Base-by-base conservation (phyloP, 495 filamentous ascomycete species). In the Clavariopsis aquatica region DNA sequence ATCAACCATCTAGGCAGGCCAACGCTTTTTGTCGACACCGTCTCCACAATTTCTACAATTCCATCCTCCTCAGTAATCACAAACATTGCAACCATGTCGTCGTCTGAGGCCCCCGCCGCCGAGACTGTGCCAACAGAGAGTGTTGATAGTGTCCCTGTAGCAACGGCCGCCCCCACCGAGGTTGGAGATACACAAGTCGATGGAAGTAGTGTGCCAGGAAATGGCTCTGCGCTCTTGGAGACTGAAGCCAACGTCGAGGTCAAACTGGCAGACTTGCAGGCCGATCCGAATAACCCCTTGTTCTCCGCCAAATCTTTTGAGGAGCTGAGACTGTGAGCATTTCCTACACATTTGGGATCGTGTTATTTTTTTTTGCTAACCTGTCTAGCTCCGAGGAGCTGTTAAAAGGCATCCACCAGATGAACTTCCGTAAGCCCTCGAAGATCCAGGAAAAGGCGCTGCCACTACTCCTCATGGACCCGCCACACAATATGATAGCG, bases 381-480 rank as follows among this genome's bases (percentile, higher is more conserved):
- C 22, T 52, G 27, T 17, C 29, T 60, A 84, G 82, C 24, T 76
- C 80, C 58, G 70, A 71, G 9, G 77, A 80, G 49, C 80, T 89
- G 41, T 77, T 87, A 8, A 79, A 85, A 54, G 86, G 84, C 61
- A 80, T 97, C 43, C 81, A 84, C 49, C 81, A 84, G 52, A 89
- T 97, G 88, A 89, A 89, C 77, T 98, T 96, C 81, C 84, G 84
- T 69, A 96, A 95, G 76, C 94, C 94, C 0, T 97, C 93, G 27
- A 98, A 98, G 78, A 92, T 98, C 71, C 94, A 98, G 77, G 94
- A 96, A 75, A 87, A 85, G 57, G 93, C 93, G 1, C 81, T 98
- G 2, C 95, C 94, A 19, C 82, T 98, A 20, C 86, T 98, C 60
- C 82, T 98, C 64, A 71, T 78, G 65, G 83, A 96, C 69, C 93